These are phyloP conservation scores for Linum tenue DNA, from an alignment of 345 rosid species.

Conservation along the genomic window DNA sequence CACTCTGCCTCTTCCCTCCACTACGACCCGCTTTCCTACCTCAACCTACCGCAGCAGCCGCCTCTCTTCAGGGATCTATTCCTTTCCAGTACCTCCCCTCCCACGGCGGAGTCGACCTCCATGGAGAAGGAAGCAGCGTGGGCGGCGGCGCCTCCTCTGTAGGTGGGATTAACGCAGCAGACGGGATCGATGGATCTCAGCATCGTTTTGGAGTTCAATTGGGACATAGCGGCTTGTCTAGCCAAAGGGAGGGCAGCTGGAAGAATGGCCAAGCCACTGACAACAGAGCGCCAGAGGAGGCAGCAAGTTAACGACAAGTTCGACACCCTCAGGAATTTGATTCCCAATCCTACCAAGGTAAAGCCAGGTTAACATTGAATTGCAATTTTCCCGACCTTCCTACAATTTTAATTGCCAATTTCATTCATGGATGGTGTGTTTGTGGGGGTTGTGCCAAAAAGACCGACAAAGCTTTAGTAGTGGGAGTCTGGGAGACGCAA, in stretches of 20 bases:
- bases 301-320: constrained; percentile 51
- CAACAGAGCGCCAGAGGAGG: constrained; percentile 65
- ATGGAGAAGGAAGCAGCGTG: constrained; percentile 2
- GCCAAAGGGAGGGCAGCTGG: constrained; percentile 38
- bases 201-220: constrained; percentile 41
- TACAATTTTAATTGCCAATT: no score
- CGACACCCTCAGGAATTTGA: constrained; percentile 41
- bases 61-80: constrained; percentile 34
- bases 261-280: constrained; percentile 45
- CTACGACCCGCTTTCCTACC: constrained; percentile 47
- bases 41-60: constrained; percentile 58
- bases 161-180: constrained; percentile 24
- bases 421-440: no score
- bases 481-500: constrained; percentile 81
- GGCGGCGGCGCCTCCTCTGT: constrained; percentile 19
- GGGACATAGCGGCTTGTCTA: constrained; percentile 29
- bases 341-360: constrained; percentile 78
- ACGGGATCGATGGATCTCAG: no score
- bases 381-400: no score
- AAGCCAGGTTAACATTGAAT: no score
- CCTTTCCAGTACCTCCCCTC: constrained; percentile 27
- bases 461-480: constrained; percentile 76
- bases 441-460: constrained; percentile 9
- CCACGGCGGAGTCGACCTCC: constrained; percentile 17
- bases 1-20: constrained; percentile 30